These are phyloP conservation scores for Dendrobium chrysotoxum DNA, from an alignment of 106 monocot species.

Conservation along the genomic window DNA sequence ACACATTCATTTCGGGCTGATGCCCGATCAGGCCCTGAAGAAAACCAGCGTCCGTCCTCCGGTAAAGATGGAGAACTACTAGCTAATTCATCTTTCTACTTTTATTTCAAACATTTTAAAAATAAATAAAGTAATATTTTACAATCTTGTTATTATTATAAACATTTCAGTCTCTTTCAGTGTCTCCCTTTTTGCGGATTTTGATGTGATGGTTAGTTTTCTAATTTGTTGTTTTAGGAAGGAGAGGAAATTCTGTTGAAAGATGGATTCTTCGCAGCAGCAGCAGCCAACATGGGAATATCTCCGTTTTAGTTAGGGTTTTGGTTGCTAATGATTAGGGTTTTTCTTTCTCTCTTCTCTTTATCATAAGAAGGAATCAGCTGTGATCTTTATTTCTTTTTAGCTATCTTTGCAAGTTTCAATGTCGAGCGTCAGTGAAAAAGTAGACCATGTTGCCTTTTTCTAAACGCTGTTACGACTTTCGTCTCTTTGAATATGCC, in stretches of 20 bases:
- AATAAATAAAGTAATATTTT: background rate
- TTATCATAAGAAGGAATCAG: background rate
- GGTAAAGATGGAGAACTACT: constrained; percentile 33
- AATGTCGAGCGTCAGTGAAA: constrained; percentile 7
- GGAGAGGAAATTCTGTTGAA: constrained; percentile 65
- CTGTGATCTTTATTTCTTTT: constrained; percentile 1
- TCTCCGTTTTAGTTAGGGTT: constrained; percentile 60
- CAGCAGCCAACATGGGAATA: constrained; percentile 72
- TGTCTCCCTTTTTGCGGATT: constrained; percentile 13
- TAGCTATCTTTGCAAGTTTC: background rate
- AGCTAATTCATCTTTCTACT: background rate
- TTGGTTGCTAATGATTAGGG: constrained; percentile 15
- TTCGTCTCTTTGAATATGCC: too few species aligned
- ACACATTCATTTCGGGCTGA: constrained; percentile 96
- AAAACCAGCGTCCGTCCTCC: constrained; percentile 60
- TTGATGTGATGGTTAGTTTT: constrained; percentile 11
- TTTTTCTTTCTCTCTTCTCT: background rate
- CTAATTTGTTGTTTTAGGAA: constrained; percentile 27
- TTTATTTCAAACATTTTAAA: background rate
- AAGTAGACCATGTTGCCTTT: background rate
- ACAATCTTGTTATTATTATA: background rate
- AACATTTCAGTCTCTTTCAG: constrained; percentile 4
- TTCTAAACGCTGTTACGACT: background rate
- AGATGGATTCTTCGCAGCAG: constrained; percentile 77
- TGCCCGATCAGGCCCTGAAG: constrained; percentile 84